Conservation (phyloP, 352 stramenopile genomes). For the Phytopythium cucurbitacearum region DNA sequence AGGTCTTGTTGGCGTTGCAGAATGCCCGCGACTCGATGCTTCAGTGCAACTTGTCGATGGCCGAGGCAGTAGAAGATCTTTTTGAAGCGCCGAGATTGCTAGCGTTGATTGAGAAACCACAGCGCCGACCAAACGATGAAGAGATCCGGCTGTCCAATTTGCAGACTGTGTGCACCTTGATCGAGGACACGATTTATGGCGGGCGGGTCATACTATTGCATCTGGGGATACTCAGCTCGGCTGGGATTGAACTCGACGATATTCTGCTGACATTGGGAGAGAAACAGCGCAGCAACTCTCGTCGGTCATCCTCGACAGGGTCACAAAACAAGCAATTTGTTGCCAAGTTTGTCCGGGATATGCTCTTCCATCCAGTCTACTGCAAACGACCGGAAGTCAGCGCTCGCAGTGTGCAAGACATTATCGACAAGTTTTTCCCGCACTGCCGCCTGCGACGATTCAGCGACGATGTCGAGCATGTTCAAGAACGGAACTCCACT, state of each 20-base stretch:
- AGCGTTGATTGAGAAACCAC: conserved; percentile 1
- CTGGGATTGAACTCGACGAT: conserved; percentile 44
- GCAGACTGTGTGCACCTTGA: conserved; percentile 37
- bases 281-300: conserved; percentile 38
- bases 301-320: conserved; percentile 10
- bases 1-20: conserved; percentile 52
- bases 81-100: conserved; percentile 10
- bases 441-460: conserved; percentile 64
- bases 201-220: conserved; percentile 60
- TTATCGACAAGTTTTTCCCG: conserved; percentile 69
- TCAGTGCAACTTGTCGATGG: conserved; percentile 49
- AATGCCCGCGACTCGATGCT: conserved; percentile 64
- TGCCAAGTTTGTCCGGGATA: conserved; percentile 64
- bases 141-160: conserved; percentile 34
- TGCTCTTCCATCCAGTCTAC: conserved; percentile 76
- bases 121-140: conserved; percentile 22
- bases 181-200: conserved; percentile 44
- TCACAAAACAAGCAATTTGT: conserved; percentile 44
- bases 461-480: conserved; percentile 49
- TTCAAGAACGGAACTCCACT: conserved; percentile 1
- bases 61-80: conserved; percentile 21
- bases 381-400: conserved; percentile 38
- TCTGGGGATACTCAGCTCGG: conserved; percentile 37
- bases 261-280: conserved; percentile 56
- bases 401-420: conserved; percentile 30